Base-by-base conservation (phyloP, 1,284 basidiomycete species). In the Sanghuangporus weigelae region DNA sequence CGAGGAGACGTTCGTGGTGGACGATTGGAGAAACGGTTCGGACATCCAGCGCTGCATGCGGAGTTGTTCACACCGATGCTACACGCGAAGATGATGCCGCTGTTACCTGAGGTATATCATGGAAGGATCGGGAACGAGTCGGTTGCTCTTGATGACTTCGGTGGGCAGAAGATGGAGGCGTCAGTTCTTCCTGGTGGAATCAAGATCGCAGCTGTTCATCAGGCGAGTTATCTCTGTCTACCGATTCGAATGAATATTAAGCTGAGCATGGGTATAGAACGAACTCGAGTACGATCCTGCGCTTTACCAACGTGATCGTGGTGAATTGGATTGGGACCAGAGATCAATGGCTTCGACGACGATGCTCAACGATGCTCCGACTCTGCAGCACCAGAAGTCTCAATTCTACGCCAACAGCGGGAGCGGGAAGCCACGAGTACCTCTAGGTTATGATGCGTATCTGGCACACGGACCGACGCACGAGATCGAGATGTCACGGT, bases 31-130 rank as follows among this genome's bases (percentile, higher is more conserved):
- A 91, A 86, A 72, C 87, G 93, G 21, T 95, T 95, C 73, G 93
- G 92, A 2, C 93, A 95, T 72, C 92, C 93, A 0, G 86, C 92
- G 6, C 78, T 95, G 49, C 84, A 92, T 68, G 74, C 83, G 16
- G 90, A 93, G 51, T 78, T 95, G 36, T 94, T 92, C 76, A 93
- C 92, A 12, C 93, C 92, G 0, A 92, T 93, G 91, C 75, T 95
- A 46, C 93, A 95, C 71, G 88, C 90, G 67, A 88, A 87, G 73
- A 89, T 92, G 84, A 89, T 92, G 81, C 84, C 83, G 7, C 76
- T 94, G 26, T 78, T 95, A 19, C 74, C 78, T 44, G 83, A 93
- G 67, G 87, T 93, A 36, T 93, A 92, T 73, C 76, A 79, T 53
- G 92, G 92, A 67, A 87, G 86, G 70, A 81, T 92, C 63, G 83